phyloP scores from a whole-genome alignment of 345 rosid genomes.

The Hevea brasiliensis region DNA sequence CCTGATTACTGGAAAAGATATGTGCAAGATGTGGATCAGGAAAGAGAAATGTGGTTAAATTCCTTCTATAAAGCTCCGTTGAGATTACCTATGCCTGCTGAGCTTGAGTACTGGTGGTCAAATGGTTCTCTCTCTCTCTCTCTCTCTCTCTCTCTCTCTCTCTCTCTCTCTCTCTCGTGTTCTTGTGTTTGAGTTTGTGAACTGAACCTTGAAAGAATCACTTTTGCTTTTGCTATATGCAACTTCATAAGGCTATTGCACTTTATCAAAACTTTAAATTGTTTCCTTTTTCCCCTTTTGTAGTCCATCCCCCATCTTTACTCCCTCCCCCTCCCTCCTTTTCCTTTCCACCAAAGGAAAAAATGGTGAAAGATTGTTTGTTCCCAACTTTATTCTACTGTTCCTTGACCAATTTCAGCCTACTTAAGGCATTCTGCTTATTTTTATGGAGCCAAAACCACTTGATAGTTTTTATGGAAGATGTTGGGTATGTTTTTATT shows the following conservation, averaged over 20 bases:
- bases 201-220: neutral
- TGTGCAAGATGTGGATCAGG: conserved; percentile 80
- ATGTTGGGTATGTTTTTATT: neutral
- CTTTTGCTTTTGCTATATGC: neutral
- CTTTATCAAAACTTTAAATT: neutral
- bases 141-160: conserved; percentile 2
- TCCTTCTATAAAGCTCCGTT: conserved; percentile 89
- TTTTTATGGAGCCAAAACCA: neutral
- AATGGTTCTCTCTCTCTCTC: conserved; percentile 44
- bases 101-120: conserved; percentile 94
- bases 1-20: conserved; percentile 94
- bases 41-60: conserved; percentile 93
- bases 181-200: neutral
- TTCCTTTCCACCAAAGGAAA: too few species aligned
- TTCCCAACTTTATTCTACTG: neutral
- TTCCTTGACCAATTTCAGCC: conserved; percentile 8
- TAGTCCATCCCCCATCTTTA: neutral
- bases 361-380: neutral
- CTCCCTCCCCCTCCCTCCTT: too few species aligned
- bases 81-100: conserved; percentile 93
- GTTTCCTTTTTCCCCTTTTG: neutral
- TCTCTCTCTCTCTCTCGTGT: conserved; percentile 1
- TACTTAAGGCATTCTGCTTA: neutral
- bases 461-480: neutral
- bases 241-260: conserved; percentile 8